A percentile compares a stretch with the other conserved stretches of the same genome.
Evolutionary conservation across 768 basidiomycete species (phyloP).

Genomic region (Sarcodon aspratus): DNA sequence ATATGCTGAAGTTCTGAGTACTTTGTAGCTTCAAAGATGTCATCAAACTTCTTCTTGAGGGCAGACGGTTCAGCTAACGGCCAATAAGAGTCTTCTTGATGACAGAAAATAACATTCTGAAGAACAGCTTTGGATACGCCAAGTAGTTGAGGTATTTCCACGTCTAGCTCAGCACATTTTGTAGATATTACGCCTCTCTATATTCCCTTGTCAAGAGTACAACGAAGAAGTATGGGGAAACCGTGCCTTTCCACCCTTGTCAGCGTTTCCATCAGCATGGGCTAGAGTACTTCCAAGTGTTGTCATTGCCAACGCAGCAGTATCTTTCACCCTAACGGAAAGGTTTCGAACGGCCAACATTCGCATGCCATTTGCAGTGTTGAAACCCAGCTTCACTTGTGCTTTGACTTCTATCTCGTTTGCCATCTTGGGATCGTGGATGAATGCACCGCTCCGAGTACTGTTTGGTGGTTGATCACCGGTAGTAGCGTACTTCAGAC

Average conservation of each 20-base stretch:
- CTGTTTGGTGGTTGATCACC: constrained; percentile 96
- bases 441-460: constrained; percentile 96
- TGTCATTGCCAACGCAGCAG: constrained; percentile 84
- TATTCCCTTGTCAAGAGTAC: neutral
- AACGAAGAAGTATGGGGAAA: neutral
- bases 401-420: constrained; percentile 99
- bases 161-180: constrained; percentile 94
- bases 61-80: constrained; percentile 84
- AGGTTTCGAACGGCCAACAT: constrained; percentile 90
- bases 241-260: constrained; percentile 69
- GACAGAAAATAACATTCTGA: constrained; percentile 98
- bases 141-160: constrained; percentile 84
- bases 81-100: constrained; percentile 99
- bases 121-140: constrained; percentile 98
- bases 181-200: constrained; percentile 89
- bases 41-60: constrained; percentile 98
- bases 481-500: constrained; percentile 97
- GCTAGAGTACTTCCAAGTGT: constrained; percentile 88
- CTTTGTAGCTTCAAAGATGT: constrained; percentile 98
- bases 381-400: constrained; percentile 91
- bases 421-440: constrained; percentile 99
- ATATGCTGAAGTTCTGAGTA: constrained; percentile 13
- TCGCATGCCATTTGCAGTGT: constrained; percentile 75
- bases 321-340: constrained; percentile 91
- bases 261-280: constrained; percentile 51